Evolutionary conservation across 345 rosid genomes (phyloP).

Genomic region (Crucihimalaya himalaica): DNA sequence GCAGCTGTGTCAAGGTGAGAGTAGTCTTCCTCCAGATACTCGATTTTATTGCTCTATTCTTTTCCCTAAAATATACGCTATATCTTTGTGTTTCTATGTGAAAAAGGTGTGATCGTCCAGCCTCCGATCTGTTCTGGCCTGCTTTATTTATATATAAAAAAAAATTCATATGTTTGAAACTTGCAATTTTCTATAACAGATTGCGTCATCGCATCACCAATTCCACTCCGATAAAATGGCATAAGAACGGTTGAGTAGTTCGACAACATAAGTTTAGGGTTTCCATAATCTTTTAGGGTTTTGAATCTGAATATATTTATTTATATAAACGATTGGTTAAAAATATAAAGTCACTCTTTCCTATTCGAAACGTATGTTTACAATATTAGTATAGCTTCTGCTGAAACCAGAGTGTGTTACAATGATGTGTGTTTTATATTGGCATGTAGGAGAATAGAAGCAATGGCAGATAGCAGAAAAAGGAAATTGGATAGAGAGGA

Average conservation of each 20-base stretch:
- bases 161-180: too few relatives aligned
- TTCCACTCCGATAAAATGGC: too few relatives aligned
- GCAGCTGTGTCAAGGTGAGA: not conserved
- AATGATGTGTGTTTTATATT: slow-evolving; percentile 10
- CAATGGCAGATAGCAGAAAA: not conserved
- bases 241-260: not conserved
- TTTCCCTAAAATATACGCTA: too few relatives aligned
- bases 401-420: not conserved
- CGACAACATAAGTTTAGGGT: not conserved
- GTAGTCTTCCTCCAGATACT: not conserved
- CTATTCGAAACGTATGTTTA: not conserved
- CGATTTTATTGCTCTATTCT: too few relatives aligned
- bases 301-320: not conserved
- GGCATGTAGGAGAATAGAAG: not conserved
- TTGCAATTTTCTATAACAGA: not conserved
- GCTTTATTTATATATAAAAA: too few relatives aligned
- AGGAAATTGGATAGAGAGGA: not conserved
- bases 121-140: too few relatives aligned
- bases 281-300: not conserved
- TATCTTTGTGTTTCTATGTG: too few relatives aligned
- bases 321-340: not conserved
- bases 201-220: not conserved
- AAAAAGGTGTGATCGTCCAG: too few relatives aligned
- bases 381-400: not conserved
- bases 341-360: not conserved